Conservation (phyloP, 352 stramenopile genomes). For the Globisporangium middletonii region DNA sequence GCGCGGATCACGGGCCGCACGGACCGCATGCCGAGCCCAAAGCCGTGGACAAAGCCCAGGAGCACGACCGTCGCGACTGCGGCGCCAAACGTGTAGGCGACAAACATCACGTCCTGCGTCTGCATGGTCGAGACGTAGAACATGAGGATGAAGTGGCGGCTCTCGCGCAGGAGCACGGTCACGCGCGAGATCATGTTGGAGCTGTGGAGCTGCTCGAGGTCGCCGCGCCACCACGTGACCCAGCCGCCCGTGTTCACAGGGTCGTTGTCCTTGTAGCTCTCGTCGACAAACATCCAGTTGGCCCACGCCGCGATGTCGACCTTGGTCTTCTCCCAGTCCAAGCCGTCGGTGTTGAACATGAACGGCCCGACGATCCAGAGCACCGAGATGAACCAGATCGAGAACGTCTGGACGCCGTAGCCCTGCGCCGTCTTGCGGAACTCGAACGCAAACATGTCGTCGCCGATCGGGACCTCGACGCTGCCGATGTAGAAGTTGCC, state of each 20-base stretch:
- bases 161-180: constrained; percentile 65
- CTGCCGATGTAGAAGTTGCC: constrained; percentile 67
- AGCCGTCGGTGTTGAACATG: constrained; percentile 78
- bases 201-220: constrained; percentile 53
- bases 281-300: constrained; percentile 64
- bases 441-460: constrained; percentile 47
- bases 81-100: constrained; percentile 39
- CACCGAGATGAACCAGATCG: constrained; percentile 74
- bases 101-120: constrained; percentile 37
- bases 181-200: constrained; percentile 64
- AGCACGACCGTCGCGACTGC: constrained; percentile 34
- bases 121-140: constrained; percentile 60
- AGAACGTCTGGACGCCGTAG: constrained; percentile 75
- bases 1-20: constrained; percentile 35
- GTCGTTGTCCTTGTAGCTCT: constrained; percentile 60
- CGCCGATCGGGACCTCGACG: constrained; percentile 26
- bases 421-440: constrained; percentile 64
- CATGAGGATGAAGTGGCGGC: constrained; percentile 68
- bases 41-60: too few relatives aligned
- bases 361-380: constrained; percentile 63
- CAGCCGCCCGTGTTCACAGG: constrained; percentile 60
- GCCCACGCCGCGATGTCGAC: constrained; percentile 56
- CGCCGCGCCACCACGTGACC: constrained; percentile 68
- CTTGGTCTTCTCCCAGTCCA: constrained; percentile 74
- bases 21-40: constrained; percentile 37